These are phyloP conservation scores for Porosira glacialis DNA, from an alignment of 352 stramenopile species.

Conservation along the genomic window DNA sequence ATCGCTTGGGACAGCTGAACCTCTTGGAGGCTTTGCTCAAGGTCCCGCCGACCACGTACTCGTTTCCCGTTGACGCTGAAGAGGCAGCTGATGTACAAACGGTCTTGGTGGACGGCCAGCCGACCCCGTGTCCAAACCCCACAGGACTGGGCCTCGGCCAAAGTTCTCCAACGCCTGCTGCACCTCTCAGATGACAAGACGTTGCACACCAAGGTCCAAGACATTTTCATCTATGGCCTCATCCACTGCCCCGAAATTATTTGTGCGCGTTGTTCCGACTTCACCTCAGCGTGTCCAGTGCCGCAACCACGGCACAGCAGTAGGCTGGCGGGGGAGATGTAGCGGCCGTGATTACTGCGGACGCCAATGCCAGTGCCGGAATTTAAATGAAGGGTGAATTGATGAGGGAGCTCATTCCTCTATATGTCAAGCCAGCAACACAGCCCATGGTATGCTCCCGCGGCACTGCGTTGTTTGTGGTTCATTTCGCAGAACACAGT, in stretches of 20 bases:
- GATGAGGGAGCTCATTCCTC: conserved; percentile 79
- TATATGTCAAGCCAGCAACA: conserved; percentile 75
- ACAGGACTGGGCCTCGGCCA: conserved; percentile 65
- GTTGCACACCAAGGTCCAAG: conserved; percentile 62
- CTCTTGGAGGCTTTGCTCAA: conserved; percentile 64
- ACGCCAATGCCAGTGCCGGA: conserved; percentile 32
- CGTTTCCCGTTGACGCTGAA: conserved; percentile 59
- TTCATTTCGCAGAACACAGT: conserved; percentile 77
- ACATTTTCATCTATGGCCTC: conserved; percentile 75
- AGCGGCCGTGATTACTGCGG: conserved; percentile 8
- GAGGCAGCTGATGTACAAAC: conserved; percentile 65
- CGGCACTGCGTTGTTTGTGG: conserved; percentile 74
- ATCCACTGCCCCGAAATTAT: conserved; percentile 74
- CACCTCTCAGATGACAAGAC: conserved; percentile 71
- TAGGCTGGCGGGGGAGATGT: conserved; percentile 6
- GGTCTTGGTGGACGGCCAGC: conserved; percentile 18
- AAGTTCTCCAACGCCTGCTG: conserved; percentile 68
- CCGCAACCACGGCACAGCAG: too few relatives aligned
- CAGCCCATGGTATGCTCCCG: conserved; percentile 48
- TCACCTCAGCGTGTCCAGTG: conserved; percentile 46
- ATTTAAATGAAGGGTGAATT: conserved; percentile 78
- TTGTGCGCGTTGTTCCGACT: conserved; percentile 73
- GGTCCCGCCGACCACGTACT: conserved; percentile 52
- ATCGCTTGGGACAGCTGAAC: conserved; percentile 64
- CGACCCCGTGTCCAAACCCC: conserved; percentile 47